Percentiles rank a stretch among this genome's conserved stretches.
phyloP scores from a whole-genome alignment of 805 yeast species.

The Candida sanyiensis region DNA sequence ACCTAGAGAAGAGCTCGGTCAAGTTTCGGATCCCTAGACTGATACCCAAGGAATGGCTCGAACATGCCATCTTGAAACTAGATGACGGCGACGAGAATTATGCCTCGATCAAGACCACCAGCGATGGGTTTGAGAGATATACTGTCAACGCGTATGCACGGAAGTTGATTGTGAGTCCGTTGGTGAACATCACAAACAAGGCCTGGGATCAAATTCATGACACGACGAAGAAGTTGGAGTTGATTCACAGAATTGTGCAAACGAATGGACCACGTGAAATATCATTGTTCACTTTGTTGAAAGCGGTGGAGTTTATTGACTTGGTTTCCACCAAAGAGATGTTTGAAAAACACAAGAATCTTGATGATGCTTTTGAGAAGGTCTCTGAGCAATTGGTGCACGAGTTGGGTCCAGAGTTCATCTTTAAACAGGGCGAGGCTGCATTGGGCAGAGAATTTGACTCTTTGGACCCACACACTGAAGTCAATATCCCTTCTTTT shows the following conservation, averaged over 20 bases:
- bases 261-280: slow-evolving; percentile 36
- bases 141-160: slow-evolving; percentile 32
- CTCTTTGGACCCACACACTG: background rate
- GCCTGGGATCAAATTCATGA: slow-evolving; percentile 38
- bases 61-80: slow-evolving; percentile 20
- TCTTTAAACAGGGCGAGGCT: slow-evolving; percentile 16
- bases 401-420: slow-evolving; percentile 25
- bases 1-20: slow-evolving; percentile 40
- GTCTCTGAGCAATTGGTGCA: slow-evolving; percentile 16
- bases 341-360: slow-evolving; percentile 10
- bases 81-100: slow-evolving; percentile 16
- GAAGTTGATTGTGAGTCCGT: slow-evolving; percentile 27
- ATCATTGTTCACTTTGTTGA: slow-evolving; percentile 33
- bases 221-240: slow-evolving; percentile 38
- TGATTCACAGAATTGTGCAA: slow-evolving; percentile 41
- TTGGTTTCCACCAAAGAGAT: slow-evolving; percentile 23
- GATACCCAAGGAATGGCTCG: slow-evolving; percentile 36
- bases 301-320: slow-evolving; percentile 31
- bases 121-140: slow-evolving; percentile 24
- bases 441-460: slow-evolving; percentile 18
- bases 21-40: slow-evolving; percentile 50
- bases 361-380: slow-evolving; percentile 25
- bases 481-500: slow-evolving; percentile 26
- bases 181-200: slow-evolving; percentile 33
- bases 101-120: slow-evolving; percentile 29